Evolutionary conservation across 2,329 filamentous ascomycete species (phyloP), one percentile per base, ranked within the genome.

Genomic region (Coniosporium uncinatum): DNA sequence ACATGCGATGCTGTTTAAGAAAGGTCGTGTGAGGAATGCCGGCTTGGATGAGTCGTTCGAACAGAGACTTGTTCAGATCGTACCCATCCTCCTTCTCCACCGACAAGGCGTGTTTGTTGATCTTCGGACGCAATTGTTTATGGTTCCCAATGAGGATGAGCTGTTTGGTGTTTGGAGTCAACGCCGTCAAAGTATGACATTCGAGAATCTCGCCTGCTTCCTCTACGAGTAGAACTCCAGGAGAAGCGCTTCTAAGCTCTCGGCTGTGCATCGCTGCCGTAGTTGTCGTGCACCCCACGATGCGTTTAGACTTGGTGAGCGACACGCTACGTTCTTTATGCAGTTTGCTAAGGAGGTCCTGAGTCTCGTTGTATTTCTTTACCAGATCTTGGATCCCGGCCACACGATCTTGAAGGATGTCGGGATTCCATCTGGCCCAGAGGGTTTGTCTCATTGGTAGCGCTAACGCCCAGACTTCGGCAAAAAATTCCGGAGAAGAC

Each of bases 141-240:
- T 88, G 83, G 41, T 88, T 85, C 1, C 85, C 85, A 11, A 88
- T 88, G 2, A 86, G 57, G 1, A 88, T 71, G 1, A 87, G 54
- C 31, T 88, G 81, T 44, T 83, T 73, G 0, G 76, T 76, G 0
- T 69, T 58, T 0, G 71, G 55, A 0, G 68, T 64, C 42, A 88
- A 50, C 0, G 83, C 75, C 0, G 83, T 75, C 1, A 88, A 57
- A 2, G 84, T 66, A 48, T 88, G 83, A 2, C 71, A 70, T 54
- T 88, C 84, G 0, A 87, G 64, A 3, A 88, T 84, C 47, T 88
- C 83, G 2, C 82, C 84, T 1, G 83, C 84, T 56, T 88, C 84
- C 54, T 88, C 84, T 0, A 86, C 75, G 0, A 89, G 53, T 1
- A 87, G 58, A 3, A 85, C 65, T 1, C 79, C 77, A 0, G 81